These are phyloP conservation scores for Henckelia pumila DNA, from an alignment of 257 asterid species.

Conservation along the genomic window DNA sequence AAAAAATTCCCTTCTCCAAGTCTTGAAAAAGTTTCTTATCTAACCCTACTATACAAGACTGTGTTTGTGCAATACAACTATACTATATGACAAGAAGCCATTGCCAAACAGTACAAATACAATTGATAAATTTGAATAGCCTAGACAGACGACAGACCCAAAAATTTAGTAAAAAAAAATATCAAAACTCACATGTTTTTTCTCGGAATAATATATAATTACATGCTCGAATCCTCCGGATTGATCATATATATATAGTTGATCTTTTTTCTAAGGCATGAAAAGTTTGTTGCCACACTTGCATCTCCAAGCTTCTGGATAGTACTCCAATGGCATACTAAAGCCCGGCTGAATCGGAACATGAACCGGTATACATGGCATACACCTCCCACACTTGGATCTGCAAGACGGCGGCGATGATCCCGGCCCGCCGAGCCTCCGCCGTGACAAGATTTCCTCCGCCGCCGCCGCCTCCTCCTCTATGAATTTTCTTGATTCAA, in stretches of 20 bases:
- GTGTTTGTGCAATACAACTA: background rate
- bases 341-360: slow-evolving; percentile 79
- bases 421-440: slow-evolving; percentile 64
- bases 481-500: slow-evolving; percentile 28
- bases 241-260: background rate
- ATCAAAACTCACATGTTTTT: background rate
- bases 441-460: slow-evolving; percentile 30
- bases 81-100: background rate
- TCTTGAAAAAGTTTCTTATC: background rate
- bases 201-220: background rate
- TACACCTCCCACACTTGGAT: slow-evolving; percentile 73
- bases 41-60: background rate
- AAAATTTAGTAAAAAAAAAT: no score
- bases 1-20: background rate
- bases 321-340: slow-evolving; percentile 65
- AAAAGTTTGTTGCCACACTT: slow-evolving; percentile 71
- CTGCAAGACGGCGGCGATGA: slow-evolving; percentile 84
- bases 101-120: background rate
- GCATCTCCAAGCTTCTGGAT: slow-evolving; percentile 96
- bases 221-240: background rate
- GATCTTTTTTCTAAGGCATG: slow-evolving; percentile 48
- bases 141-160: background rate
- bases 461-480: slow-evolving; percentile 31
- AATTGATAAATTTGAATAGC: background rate
- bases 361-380: slow-evolving; percentile 78